phyloP scores from a whole-genome alignment of 306 rosid species.

The Trifolium repens region DNA sequence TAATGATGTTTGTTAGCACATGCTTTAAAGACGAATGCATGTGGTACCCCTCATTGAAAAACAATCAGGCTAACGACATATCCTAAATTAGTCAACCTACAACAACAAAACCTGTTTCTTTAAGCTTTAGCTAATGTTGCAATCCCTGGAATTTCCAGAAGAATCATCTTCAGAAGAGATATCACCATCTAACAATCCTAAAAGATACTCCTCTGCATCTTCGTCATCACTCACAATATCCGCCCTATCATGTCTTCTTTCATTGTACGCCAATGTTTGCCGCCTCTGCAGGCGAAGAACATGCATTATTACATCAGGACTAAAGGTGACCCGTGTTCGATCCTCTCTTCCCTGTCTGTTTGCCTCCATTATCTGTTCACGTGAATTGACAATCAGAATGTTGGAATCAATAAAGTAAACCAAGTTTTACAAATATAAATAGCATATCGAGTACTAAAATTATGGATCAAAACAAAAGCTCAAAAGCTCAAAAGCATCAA shows the following conservation, averaged over 20 bases:
- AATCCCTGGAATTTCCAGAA: constrained; percentile 42
- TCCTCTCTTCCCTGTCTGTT: constrained; percentile 59
- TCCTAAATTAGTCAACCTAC: constrained; percentile 24
- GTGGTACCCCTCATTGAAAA: constrained; percentile 1
- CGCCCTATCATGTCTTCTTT: constrained; percentile 50
- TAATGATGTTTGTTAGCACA: constrained; percentile 14
- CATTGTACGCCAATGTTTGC: constrained; percentile 49
- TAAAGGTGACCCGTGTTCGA: constrained; percentile 47
- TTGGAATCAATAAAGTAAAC: constrained; percentile 18
- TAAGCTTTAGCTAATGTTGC: constrained; percentile 54
- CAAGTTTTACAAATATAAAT: constrained; percentile 16
- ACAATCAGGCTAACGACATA: constrained; percentile 24
- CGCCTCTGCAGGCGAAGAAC: constrained; percentile 64
- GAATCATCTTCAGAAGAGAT: constrained; percentile 51
- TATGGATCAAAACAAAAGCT: constrained; percentile 19
- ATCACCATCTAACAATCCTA: constrained; percentile 44
- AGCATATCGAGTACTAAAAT: constrained; percentile 11
- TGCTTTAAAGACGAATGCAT: background rate
- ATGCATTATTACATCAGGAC: constrained; percentile 59
- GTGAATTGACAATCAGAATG: constrained; percentile 28
- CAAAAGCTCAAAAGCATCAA: constrained; percentile 29
- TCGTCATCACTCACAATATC: constrained; percentile 57
- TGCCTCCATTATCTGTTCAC: constrained; percentile 53
- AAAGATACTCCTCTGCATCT: constrained; percentile 41
- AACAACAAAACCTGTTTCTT: constrained; percentile 22